Conservation (phyloP, 139 green algal species). For the Micractinium conductrix region DNA sequence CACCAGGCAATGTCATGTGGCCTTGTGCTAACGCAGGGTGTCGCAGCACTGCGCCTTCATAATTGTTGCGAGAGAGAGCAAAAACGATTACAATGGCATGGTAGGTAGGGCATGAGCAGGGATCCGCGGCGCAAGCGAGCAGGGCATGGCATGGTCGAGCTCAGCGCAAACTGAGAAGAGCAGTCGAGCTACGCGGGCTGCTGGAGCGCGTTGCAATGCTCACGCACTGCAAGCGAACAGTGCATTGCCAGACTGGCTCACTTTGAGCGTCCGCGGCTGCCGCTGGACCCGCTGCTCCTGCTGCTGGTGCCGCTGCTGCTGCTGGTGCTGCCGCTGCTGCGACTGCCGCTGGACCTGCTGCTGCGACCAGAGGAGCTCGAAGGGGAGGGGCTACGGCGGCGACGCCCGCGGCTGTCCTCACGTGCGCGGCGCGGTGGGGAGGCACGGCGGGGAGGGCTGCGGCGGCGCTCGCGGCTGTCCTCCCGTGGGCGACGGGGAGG, state of each 20-base stretch:
- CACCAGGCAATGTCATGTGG: too few species aligned
- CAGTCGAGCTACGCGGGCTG: neutral
- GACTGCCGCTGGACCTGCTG: slow-evolving; percentile 14
- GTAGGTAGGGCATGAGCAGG: too few species aligned
- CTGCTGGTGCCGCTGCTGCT: slow-evolving; percentile 16
- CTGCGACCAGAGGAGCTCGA: slow-evolving; percentile 1
- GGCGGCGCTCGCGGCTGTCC: slow-evolving; percentile 3
- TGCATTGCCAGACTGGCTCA: neutral
- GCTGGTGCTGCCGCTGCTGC: neutral
- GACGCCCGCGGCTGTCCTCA: neutral
- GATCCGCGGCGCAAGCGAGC: too few species aligned
- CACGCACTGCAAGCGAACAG: too few species aligned
- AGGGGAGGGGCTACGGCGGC: neutral
- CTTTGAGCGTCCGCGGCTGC: slow-evolving; percentile 5
- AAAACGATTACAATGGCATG: too few species aligned
- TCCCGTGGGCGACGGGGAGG: neutral
- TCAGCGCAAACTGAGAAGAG: neutral
- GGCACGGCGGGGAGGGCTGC: neutral
- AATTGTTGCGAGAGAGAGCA: too few species aligned
- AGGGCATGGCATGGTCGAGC: too few species aligned
- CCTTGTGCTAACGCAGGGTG: too few species aligned
- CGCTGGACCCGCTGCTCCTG: slow-evolving; percentile 10
- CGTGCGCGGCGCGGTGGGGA: neutral
- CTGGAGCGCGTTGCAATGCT: neutral
- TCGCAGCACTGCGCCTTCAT: too few species aligned